Evolutionary conservation across 176 grass and related monocot species (phyloP), one percentile per base, ranked within the genome.

Genomic region (Puccinellia tenuiflora): DNA sequence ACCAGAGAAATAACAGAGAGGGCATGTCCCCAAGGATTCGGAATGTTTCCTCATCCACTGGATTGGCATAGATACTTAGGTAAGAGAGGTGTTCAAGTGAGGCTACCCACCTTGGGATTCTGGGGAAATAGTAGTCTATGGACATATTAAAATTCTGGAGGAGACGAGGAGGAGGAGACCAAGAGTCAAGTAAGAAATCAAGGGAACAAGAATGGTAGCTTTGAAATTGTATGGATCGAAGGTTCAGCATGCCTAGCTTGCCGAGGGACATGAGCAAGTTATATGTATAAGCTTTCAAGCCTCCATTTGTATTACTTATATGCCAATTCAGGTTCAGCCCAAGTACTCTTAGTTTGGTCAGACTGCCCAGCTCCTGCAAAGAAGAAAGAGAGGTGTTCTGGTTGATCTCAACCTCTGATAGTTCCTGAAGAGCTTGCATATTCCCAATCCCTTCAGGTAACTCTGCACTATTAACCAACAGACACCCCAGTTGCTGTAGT

Each of bases 361-460:
- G 12, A 70, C 9, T 46, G 1, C 75, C 61, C 18, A 85, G 25
- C 7, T 78, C 74, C 20, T 21, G 55, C 29, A 80, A 9, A 65
- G 78, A 35, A 9, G 26, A 31, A 20, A 10, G 9, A 9, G 11
- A 80, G 60, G 60, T 80, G 26, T 51, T 80, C 2, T 51, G 61
- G 24, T 62, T 78, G 43, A 80, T 80, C 3, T 80, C 78, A 67
- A 80, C 24, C 42, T 66, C 78, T 51, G 78, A 35, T 66, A 80
- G 10, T 35, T 80, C 78, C 60, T 3, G 42, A 9, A 80, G 6
- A 51, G 78, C 42, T 65, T 1, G 17, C 78, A 80, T 37, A 30
- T 51, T 80, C 6, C 78, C 78, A 67, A 80, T 9, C 0, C 78
- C 43, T 65, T 80, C 61, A 15, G 78, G 78, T 20, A 80, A 80